Evolutionary conservation across 371 early-diverging fungal genomes (phyloP).

Genomic region (Coemansia sp.): DNA sequence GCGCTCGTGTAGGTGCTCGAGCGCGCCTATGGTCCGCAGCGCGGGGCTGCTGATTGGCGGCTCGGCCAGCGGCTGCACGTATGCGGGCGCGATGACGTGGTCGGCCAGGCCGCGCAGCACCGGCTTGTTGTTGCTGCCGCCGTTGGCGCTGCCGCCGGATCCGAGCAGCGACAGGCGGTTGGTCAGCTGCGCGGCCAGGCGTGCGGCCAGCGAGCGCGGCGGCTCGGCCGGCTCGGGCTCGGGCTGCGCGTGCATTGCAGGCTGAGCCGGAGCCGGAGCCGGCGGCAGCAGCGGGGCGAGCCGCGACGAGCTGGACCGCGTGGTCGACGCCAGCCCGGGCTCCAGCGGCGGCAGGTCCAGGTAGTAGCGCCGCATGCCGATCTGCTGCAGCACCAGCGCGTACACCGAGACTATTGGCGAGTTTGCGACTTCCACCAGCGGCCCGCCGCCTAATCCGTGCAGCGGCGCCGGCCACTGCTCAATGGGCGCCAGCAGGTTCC

Average conservation of each 20-base stretch:
- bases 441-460: constrained; percentile 4
- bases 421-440: constrained; percentile 43
- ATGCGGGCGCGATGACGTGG: constrained; percentile 10
- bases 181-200: constrained; percentile 21
- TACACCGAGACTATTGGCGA: constrained; percentile 52
- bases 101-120: constrained; percentile 6
- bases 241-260: background rate
- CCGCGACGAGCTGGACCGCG: constrained; percentile 24
- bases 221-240: background rate
- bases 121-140: too few species aligned
- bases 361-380: constrained; percentile 47
- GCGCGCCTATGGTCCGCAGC: constrained; percentile 19
- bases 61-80: constrained; percentile 13
- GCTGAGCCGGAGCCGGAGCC: background rate
- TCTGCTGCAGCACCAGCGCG: constrained; percentile 49
- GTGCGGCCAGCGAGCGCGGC: constrained; percentile 9
- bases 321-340: background rate
- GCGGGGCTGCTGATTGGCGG: background rate
- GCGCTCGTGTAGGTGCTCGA: constrained; percentile 18
- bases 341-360: constrained; percentile 22
- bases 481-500: constrained; percentile 5
- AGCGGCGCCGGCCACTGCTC: constrained; percentile 23
- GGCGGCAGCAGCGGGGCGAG: background rate
- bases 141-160: background rate
- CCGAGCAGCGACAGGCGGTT: background rate